Conservation (phyloP, 306 rosid genomes). For the Quercus variabilis region DNA sequence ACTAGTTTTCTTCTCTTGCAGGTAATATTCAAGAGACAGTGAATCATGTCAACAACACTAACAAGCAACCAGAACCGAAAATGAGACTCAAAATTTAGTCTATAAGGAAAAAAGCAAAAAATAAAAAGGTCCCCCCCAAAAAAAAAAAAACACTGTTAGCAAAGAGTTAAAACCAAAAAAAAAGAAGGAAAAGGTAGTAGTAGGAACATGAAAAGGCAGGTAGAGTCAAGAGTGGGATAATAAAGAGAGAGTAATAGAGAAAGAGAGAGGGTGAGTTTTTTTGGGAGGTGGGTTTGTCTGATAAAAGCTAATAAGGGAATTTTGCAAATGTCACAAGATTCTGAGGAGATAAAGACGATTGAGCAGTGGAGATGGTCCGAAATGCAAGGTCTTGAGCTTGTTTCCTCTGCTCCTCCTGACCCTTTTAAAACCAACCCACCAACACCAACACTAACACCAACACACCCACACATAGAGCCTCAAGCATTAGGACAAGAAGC, state of each 20-base stretch:
- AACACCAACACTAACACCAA: conserved; percentile 1
- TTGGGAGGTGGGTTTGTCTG: conserved; percentile 32
- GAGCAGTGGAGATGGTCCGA: conserved; percentile 99
- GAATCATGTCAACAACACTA: conserved; percentile 10
- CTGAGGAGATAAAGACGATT: conserved; percentile 68
- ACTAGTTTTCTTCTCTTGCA: conserved; percentile 10
- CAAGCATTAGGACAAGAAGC: neutral
- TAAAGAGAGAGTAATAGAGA: conserved; percentile 17
- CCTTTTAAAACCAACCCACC: conserved; percentile 36
- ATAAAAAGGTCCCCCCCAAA: neutral
- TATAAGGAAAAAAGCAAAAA: neutral
- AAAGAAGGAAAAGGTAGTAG: conserved; percentile 3
- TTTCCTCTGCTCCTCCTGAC: conserved; percentile 39
- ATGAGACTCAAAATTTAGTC: conserved; percentile 7
- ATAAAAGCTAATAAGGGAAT: conserved; percentile 40
- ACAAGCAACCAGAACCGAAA: conserved; percentile 4
- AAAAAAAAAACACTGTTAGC: neutral
- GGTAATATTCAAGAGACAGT: conserved; percentile 16
- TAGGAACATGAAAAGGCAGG: conserved; percentile 40
- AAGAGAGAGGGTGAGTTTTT: conserved; percentile 1
- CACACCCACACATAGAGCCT: neutral
- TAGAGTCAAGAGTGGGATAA: conserved; percentile 38
- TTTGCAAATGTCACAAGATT: conserved; percentile 88
- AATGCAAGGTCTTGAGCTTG: conserved; percentile 92
- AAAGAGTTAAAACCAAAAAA: conserved; percentile 26